Evolutionary conservation across 2,329 filamentous ascomycete species (phyloP).

Genomic region (Nigrograna mackinnonii): DNA sequence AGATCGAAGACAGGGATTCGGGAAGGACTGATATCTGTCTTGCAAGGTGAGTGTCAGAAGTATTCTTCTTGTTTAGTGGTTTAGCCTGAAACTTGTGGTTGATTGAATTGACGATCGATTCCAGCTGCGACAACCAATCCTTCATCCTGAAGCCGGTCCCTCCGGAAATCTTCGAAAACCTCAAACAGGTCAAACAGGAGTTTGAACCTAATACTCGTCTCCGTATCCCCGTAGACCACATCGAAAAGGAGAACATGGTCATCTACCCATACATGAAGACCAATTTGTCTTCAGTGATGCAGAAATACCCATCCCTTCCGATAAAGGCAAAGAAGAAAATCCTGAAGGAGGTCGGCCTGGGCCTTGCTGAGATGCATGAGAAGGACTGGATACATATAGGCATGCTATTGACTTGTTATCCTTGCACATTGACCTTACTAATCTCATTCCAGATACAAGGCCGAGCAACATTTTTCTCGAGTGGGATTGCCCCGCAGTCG

Average conservation of each 20-base stretch:
- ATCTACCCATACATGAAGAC: background rate
- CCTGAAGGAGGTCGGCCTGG: conserved; percentile 6
- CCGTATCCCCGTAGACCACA: background rate
- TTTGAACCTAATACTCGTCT: background rate
- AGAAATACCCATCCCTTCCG: background rate
- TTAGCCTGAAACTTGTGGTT: background rate
- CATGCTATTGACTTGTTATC: no score
- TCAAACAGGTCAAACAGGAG: background rate
- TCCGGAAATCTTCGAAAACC: background rate
- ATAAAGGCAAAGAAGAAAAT: background rate
- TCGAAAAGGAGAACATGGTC: background rate
- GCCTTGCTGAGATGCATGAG: conserved; percentile 8
- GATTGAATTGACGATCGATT: background rate
- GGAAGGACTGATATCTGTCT: background rate
- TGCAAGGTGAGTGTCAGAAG: background rate
- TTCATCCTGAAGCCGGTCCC: background rate
- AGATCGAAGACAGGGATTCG: no score
- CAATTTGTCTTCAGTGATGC: background rate
- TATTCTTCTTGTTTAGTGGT: background rate
- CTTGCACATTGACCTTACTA: no score
- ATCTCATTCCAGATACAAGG: background rate
- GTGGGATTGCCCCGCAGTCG: background rate
- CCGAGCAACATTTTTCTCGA: background rate
- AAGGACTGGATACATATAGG: conserved; percentile 8
- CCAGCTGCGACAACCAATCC: background rate